Conservation (phyloP, 1,139 yeast genomes). For the Zygosaccharomyces pseudobailii region DNA sequence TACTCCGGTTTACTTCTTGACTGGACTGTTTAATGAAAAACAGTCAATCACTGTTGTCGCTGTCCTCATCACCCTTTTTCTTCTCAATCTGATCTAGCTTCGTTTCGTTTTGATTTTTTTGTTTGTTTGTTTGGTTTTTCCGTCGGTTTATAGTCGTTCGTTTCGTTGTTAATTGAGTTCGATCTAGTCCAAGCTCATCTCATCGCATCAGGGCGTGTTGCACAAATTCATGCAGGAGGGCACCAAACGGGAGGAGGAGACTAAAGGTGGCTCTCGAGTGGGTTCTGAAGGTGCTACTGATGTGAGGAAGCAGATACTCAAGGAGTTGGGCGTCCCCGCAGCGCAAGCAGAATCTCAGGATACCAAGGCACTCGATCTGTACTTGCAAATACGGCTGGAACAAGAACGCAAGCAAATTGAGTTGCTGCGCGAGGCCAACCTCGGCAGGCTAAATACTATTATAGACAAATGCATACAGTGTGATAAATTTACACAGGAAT, state of each 20-base stretch:
- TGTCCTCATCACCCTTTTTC: background rate
- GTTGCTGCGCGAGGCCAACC: conserved; percentile 16
- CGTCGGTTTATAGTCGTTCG: background rate
- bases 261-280: background rate
- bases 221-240: conserved; percentile 4
- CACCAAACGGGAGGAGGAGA: conserved; percentile 2
- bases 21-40: too few species aligned
- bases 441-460: conserved; percentile 16
- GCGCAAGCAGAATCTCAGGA: conserved; percentile 6
- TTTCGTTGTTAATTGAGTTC: background rate
- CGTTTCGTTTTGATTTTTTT: background rate
- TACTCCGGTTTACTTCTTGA: background rate
- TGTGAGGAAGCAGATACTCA: conserved; percentile 10
- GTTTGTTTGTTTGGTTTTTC: background rate
- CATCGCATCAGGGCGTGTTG: conserved; percentile 4
- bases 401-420: conserved; percentile 20
- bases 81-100: background rate
- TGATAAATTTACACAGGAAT: conserved; percentile 16
- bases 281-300: background rate
- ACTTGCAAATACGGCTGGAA: conserved; percentile 18
- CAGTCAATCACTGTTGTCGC: background rate
- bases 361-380: conserved; percentile 13
- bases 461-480: conserved; percentile 19
- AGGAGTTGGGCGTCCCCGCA: conserved; percentile 17
- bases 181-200: background rate